A percentile compares a stretch with the other conserved stretches of the same genome.
Evolutionary conservation across 2,329 filamentous ascomycete genomes (phyloP).

Genomic region (Venturia carpophila): DNA sequence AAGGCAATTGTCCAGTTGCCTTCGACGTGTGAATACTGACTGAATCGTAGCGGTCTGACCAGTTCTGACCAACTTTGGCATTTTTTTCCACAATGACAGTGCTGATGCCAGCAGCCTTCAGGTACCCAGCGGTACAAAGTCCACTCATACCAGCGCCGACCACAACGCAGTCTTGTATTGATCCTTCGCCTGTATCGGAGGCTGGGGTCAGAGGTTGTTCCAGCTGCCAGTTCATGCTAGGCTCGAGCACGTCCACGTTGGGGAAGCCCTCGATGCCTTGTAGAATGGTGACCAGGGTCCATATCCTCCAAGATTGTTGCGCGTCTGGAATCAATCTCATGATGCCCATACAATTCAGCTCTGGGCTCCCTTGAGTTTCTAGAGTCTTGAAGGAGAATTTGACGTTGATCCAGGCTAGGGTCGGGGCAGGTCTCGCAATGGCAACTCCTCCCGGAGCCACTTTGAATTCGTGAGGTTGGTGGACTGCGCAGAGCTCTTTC

Average conservation of each 20-base stretch:
- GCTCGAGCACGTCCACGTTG: constrained; percentile 15
- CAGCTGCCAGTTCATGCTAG: background rate
- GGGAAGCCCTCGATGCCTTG: constrained; percentile 17
- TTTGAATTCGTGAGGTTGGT: constrained; percentile 12
- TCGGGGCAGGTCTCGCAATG: constrained; percentile 13
- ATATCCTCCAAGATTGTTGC: constrained; percentile 17
- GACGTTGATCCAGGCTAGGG: constrained; percentile 13
- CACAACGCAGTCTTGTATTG: constrained; percentile 18
- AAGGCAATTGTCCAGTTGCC: constrained; percentile 18
- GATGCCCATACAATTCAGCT: constrained; percentile 8
- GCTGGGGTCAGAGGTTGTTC: constrained; percentile 1
- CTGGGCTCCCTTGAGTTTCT: background rate
- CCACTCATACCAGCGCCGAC: constrained; percentile 49
- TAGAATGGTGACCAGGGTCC: constrained; percentile 17
- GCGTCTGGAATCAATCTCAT: constrained; percentile 16
- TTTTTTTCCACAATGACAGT: constrained; percentile 53
- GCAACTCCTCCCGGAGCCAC: constrained; percentile 12
- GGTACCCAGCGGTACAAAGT: constrained; percentile 48
- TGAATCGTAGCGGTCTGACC: constrained; percentile 52
- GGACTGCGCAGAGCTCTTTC: constrained; percentile 12
- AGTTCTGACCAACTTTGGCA: constrained; percentile 54
- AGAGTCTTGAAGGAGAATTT: constrained; percentile 14
- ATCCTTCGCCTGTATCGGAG: constrained; percentile 4
- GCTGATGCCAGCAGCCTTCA: constrained; percentile 51
- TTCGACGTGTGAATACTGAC: constrained; percentile 19